Conservation (phyloP, 1,284 basidiomycete species). For the Rhodotorula mucilaginosa region DNA sequence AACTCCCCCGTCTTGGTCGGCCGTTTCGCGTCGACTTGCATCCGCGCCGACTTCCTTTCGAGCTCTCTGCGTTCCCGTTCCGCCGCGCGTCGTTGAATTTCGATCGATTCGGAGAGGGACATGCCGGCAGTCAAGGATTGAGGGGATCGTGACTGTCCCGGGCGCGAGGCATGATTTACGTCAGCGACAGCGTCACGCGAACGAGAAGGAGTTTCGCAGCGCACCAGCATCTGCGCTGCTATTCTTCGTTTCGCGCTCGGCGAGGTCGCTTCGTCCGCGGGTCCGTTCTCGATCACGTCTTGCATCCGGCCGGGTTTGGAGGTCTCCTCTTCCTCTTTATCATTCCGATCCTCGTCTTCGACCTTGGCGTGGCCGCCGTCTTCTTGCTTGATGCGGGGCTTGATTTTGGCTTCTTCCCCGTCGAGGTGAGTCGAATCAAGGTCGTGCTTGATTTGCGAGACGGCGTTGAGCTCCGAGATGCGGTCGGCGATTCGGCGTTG, state of each 20-base stretch:
- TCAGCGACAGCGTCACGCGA: background rate
- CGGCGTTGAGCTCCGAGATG: slow-evolving; percentile 20
- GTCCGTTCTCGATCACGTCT: background rate
- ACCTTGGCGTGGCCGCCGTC: background rate
- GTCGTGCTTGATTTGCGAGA: slow-evolving; percentile 17
- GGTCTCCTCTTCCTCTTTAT: background rate
- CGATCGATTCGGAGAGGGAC: slow-evolving; percentile 32
- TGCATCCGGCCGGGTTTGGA: background rate
- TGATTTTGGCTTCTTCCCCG: background rate
- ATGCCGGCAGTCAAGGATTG: slow-evolving; percentile 11
- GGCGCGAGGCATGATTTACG: background rate
- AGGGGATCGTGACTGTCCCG: slow-evolving; percentile 2
- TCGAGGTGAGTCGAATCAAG: slow-evolving; percentile 28
- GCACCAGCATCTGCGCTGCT: slow-evolving; percentile 21
- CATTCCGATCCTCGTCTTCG: background rate
- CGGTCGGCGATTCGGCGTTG: slow-evolving; percentile 23
- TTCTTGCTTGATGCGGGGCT: background rate
- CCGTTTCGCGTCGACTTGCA: slow-evolving; percentile 15
- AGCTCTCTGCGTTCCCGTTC: slow-evolving; percentile 16
- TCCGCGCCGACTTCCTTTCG: background rate
- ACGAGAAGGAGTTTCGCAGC: background rate
- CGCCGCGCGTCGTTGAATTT: slow-evolving; percentile 25
- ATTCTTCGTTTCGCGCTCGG: slow-evolving; percentile 30
- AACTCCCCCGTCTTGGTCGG: slow-evolving; percentile 8
- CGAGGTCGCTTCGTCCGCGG: slow-evolving; percentile 9